Evolutionary conservation across 768 basidiomycete genomes (phyloP).

Genomic region (Tricholoma saponaceum): DNA sequence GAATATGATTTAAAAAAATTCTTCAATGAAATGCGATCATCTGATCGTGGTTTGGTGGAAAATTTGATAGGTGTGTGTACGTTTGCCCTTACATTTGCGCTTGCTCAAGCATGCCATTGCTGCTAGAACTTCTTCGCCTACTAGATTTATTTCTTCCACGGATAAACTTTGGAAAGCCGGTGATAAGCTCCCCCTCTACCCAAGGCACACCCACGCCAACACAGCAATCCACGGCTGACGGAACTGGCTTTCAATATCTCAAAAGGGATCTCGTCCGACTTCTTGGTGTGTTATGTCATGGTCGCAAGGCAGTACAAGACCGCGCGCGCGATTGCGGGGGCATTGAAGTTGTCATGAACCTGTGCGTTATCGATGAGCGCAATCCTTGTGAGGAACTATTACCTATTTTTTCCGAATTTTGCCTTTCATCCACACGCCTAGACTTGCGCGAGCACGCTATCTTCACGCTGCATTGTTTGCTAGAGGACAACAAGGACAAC

Average conservation of each 20-base stretch:
- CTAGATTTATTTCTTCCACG: constrained; percentile 82
- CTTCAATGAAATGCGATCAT: constrained; percentile 40
- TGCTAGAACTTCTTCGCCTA: constrained; percentile 64
- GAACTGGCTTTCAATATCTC: constrained; percentile 72
- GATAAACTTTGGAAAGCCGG: constrained; percentile 72
- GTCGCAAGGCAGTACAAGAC: constrained; percentile 66
- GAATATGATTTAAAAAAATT: constrained; percentile 33
- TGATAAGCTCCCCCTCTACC: constrained; percentile 25
- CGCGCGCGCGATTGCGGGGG: constrained; percentile 67
- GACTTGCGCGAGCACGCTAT: constrained; percentile 93
- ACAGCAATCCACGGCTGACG: constrained; percentile 29
- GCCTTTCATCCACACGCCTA: constrained; percentile 25
- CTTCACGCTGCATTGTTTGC: constrained; percentile 74
- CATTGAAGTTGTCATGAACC: constrained; percentile 77
- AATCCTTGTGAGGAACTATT: constrained; percentile 77
- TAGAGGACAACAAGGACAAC: constrained; percentile 74
- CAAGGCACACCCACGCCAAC: constrained; percentile 19
- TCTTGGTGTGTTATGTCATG: constrained; percentile 73
- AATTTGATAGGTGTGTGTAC: constrained; percentile 51
- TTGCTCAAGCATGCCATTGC: constrained; percentile 1
- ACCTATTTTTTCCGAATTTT: constrained; percentile 8
- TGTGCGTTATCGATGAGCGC: constrained; percentile 86
- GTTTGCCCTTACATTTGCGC: not conserved
- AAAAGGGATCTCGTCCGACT: constrained; percentile 90
- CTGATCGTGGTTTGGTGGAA: constrained; percentile 46